Base-by-base conservation (phyloP, 441 rosid genomes). In the Corymbia calophylla region DNA sequence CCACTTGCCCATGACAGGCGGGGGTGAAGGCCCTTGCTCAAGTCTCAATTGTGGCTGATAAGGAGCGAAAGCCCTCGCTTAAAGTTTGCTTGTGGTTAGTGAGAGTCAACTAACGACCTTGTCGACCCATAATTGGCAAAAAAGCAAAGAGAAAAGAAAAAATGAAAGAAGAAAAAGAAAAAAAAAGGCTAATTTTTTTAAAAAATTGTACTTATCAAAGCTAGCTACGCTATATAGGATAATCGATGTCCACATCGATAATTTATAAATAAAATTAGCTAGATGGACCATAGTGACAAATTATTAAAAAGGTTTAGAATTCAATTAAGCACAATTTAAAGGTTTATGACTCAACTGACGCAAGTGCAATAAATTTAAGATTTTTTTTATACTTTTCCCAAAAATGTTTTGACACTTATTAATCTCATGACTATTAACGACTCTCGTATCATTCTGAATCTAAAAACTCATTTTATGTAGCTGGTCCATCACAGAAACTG, bases 141-240 rank as follows among this genome's bases (percentile, higher is more conserved):
- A 58, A 13, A 23, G 25, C 25, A 29, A 2, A 25, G 18, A 29
- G n/a, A 58, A 58, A 9, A 58, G 14, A 58, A 58, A 58, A 58
- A 29, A 58, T 23, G 14, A 58, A 23, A 25, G 1, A 23, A 0
- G 25, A 23, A 23, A 58, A 29, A 58, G 25, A 9, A 58, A 25
- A 2, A 2, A 9, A 25, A 58, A n/a, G n/a, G n/a, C n/a, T n/a
- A n/a, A n/a, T n/a, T n/a, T n/a, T 58, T 13, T 29, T 58, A 23
- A 58, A 21, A 58, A 58, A 25, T 58, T 58, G 25, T 58, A 3
- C 14, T 58, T 14, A 58, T 25, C 1, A 10, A 0, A 8, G 11
- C 25, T 58, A 29, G 11, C 0, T 0, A 0, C 11, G 3, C 0
- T 14, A 58, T 1, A 0, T 25, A 58, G 64, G n/a, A 58, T 3